A percentile compares a stretch with the other conserved stretches of the same genome.
Conservation (phyloP, 441 rosid species). For the Bocquillonia castaneifolia region DNA sequence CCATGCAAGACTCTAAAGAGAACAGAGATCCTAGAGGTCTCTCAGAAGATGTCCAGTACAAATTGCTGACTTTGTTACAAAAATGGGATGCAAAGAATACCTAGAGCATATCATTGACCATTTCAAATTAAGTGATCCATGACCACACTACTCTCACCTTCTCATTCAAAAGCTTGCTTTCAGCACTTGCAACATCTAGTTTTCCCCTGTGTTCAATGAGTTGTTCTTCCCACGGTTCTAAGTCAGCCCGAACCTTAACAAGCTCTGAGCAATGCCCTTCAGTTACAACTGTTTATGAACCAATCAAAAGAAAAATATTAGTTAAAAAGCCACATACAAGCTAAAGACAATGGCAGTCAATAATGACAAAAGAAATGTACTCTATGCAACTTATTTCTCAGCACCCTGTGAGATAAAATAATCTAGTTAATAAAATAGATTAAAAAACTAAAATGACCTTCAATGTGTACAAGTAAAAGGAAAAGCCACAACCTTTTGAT, state of each 20-base stretch:
- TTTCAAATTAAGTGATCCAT: not conserved
- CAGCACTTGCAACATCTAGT: slow-evolving; percentile 80
- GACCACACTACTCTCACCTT: slow-evolving; percentile 46
- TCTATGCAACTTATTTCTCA: not conserved
- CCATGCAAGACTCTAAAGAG: not conserved
- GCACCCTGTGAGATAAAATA: not conserved
- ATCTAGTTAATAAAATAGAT: not conserved
- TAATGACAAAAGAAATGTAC: not conserved
- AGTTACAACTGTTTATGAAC: slow-evolving; percentile 62
- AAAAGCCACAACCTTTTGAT: slow-evolving; percentile 55
- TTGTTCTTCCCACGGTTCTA: slow-evolving; percentile 92
- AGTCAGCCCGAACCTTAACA: slow-evolving; percentile 63
- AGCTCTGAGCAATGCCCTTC: slow-evolving; percentile 77
- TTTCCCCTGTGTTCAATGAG: slow-evolving; percentile 84
- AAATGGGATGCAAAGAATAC: not conserved
- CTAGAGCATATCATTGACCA: not conserved
- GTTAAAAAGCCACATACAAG: not conserved
- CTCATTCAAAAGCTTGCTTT: slow-evolving; percentile 65
- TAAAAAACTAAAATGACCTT: not conserved
- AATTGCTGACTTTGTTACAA: not conserved
- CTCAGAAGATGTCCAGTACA: not conserved
- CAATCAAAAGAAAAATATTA: slow-evolving; percentile 15
- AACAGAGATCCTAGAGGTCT: too few species aligned
- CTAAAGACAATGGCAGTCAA: not conserved
- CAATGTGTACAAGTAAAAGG: not conserved